These are phyloP conservation scores for Phaeophleospora eucalypticola DNA, from an alignment of 2,329 filamentous ascomycete genomes.

Conservation along the genomic window DNA sequence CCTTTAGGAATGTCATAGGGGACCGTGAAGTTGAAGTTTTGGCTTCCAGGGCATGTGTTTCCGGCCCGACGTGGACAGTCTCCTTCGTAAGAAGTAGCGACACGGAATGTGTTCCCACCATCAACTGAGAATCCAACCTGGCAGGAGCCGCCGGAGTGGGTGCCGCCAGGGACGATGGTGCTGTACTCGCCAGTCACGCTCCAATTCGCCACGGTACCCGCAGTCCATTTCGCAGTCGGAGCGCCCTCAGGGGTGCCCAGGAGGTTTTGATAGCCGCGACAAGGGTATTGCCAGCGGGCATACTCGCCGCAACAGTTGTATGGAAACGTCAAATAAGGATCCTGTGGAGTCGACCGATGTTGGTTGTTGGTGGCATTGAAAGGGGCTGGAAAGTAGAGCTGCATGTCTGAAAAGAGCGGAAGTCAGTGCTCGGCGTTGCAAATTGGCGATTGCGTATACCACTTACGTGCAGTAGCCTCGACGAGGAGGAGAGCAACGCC, in stretches of 20 bases:
- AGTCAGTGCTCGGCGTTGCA: too few relatives aligned
- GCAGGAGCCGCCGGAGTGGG: slow-evolving; percentile 47
- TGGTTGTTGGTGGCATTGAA: slow-evolving; percentile 45
- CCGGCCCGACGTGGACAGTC: slow-evolving; percentile 44
- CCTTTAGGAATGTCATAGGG: slow-evolving; percentile 42
- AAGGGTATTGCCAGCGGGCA: slow-evolving; percentile 34
- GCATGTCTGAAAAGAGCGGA: slow-evolving; percentile 20
- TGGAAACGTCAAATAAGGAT: slow-evolving; percentile 41
- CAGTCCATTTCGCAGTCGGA: slow-evolving; percentile 42
- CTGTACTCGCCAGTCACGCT: slow-evolving; percentile 33
- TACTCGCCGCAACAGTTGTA: slow-evolving; percentile 43
- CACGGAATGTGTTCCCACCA: slow-evolving; percentile 42
- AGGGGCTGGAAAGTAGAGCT: slow-evolving; percentile 40
- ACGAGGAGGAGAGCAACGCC: slow-evolving; percentile 6
- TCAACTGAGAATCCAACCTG: slow-evolving; percentile 44
- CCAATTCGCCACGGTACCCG: slow-evolving; percentile 42
- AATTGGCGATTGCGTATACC: too few relatives aligned
- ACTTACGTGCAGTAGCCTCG: neutral
- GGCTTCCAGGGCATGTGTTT: slow-evolving; percentile 34
- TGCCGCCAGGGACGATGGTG: too few relatives aligned
- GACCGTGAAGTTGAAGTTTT: slow-evolving; percentile 45
- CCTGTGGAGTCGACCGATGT: slow-evolving; percentile 34
- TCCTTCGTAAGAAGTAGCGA: slow-evolving; percentile 45
- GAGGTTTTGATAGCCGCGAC: slow-evolving; percentile 43
- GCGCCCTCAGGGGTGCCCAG: slow-evolving; percentile 41